Conservation (phyloP, 306 rosid species). For the Potentilla sterilis region DNA sequence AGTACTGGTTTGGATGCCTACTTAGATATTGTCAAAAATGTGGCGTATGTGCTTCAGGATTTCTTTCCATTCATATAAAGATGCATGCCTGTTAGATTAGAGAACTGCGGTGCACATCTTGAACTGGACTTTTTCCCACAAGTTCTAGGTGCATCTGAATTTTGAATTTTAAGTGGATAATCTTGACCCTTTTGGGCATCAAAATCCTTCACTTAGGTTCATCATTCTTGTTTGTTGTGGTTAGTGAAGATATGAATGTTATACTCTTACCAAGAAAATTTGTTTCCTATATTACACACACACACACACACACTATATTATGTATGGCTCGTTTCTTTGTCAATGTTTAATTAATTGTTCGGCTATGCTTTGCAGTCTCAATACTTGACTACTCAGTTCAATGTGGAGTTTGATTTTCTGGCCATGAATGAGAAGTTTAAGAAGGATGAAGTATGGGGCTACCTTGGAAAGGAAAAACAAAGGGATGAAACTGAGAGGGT, state of each 20-base stretch:
- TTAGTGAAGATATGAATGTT: neutral
- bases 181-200: neutral
- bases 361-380: constrained; percentile 29
- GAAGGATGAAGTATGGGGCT: constrained; percentile 77
- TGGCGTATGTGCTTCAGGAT: neutral
- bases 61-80: neutral
- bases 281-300: neutral
- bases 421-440: constrained; percentile 86
- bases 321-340: too few species aligned
- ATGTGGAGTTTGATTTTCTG: constrained; percentile 75
- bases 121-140: neutral
- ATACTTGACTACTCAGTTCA: constrained; percentile 40
- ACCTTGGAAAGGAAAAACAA: constrained; percentile 49
- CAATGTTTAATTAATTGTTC: neutral
- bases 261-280: neutral
- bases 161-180: neutral
- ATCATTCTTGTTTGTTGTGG: neutral
- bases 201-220: neutral
- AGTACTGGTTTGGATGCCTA: neutral
- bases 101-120: neutral
- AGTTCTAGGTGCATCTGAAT: neutral
- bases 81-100: neutral
- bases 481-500: constrained; percentile 28
- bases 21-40: too few species aligned
- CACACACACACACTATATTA: too few species aligned